Evolutionary conservation across 2,329 filamentous ascomycete species (phyloP).

Genomic region (Aspergillus sp.): DNA sequence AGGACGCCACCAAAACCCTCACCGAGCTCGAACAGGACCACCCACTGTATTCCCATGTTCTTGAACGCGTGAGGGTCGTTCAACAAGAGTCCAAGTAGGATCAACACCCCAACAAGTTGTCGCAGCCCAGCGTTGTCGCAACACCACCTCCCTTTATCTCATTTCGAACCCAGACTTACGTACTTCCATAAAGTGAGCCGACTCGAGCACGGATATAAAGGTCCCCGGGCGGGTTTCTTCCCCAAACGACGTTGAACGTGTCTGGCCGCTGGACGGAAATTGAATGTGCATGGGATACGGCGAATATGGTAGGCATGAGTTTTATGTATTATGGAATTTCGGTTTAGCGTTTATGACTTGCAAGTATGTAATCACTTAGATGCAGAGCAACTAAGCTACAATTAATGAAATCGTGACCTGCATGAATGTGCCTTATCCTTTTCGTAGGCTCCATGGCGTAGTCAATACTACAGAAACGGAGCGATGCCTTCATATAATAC

Average conservation of each 20-base stretch:
- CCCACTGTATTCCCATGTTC: constrained; percentile 73
- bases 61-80: constrained; percentile 78
- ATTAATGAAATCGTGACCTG: constrained; percentile 11
- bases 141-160: background rate
- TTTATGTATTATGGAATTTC: constrained; percentile 24
- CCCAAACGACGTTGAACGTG: constrained; percentile 20
- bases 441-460: background rate
- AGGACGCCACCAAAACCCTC: constrained; percentile 75
- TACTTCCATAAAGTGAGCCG: constrained; percentile 23
- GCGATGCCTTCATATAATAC: background rate
- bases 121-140: background rate
- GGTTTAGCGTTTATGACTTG: constrained; percentile 21
- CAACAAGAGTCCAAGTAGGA: constrained; percentile 54
- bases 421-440: background rate
- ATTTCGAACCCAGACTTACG: constrained; percentile 16
- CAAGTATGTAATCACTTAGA: constrained; percentile 17
- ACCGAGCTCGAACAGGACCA: constrained; percentile 77
- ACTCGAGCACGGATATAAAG: constrained; percentile 30
- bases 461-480: background rate
- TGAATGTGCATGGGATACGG: constrained; percentile 31
- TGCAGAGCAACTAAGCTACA: constrained; percentile 18
- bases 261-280: constrained; percentile 27
- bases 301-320: constrained; percentile 31
- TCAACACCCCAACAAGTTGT: constrained; percentile 12
- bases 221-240: constrained; percentile 15